phyloP scores from a whole-genome alignment of 1,284 basidiomycete species.

The Fomitopsis pinicola region DNA sequence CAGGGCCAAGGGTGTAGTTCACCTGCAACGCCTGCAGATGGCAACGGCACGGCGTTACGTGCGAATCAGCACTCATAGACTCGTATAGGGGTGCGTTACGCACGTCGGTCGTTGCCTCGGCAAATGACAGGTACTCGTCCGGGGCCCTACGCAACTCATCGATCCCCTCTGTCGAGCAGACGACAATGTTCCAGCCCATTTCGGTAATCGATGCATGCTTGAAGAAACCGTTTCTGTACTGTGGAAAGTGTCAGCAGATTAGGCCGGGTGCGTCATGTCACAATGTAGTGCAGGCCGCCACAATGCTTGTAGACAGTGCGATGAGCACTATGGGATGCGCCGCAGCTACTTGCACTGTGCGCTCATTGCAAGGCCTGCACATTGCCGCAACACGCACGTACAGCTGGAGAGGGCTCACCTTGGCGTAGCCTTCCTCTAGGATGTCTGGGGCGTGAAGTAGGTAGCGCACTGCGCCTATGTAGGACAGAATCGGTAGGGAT shows the following conservation, averaged over 20 bases:
- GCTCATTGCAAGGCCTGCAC: not conserved
- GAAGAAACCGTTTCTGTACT: slow-evolving; percentile 16
- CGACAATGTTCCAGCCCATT: slow-evolving; percentile 25
- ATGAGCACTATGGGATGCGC: not conserved
- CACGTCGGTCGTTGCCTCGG: slow-evolving; percentile 25
- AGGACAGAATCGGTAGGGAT: slow-evolving; percentile 32
- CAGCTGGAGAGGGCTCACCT: slow-evolving; percentile 17
- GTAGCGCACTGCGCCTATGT: slow-evolving; percentile 26
- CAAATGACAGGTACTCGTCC: slow-evolving; percentile 27
- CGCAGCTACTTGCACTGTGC: not conserved
- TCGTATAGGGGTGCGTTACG: slow-evolving; percentile 13
- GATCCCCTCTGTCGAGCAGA: slow-evolving; percentile 17
- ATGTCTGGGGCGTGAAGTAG: slow-evolving; percentile 28
- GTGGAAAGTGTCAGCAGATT: not conserved
- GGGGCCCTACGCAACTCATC: slow-evolving; percentile 27
- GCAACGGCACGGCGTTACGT: not conserved
- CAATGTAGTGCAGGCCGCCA: no score
- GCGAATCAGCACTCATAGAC: not conserved
- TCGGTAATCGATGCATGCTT: slow-evolving; percentile 32
- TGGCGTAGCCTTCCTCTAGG: slow-evolving; percentile 34
- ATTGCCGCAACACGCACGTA: no score
- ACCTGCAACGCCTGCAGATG: slow-evolving; percentile 17
- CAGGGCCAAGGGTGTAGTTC: slow-evolving; percentile 21
- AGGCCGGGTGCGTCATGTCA: no score
- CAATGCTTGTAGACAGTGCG: not conserved